These are phyloP conservation scores for Auriculariales sp. DNA, from an alignment of 768 basidiomycete species.

Conservation along the genomic window DNA sequence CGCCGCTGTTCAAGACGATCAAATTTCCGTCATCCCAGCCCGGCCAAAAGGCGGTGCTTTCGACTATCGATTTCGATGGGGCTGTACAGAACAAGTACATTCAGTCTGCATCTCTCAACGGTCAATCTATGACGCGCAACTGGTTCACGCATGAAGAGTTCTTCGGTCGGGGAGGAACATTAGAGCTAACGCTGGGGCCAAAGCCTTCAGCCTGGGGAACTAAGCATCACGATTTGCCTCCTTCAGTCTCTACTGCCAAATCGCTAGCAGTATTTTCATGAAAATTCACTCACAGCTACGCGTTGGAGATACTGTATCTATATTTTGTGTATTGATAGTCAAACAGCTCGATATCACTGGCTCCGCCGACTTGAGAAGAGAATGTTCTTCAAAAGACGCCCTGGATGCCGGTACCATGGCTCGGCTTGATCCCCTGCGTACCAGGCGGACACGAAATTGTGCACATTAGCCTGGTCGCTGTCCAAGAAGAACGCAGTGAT, in stretches of 20 bases:
- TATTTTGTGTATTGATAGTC: no score
- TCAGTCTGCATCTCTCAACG: conserved; percentile 10
- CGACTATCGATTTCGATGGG: conserved; percentile 7
- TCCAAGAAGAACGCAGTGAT: no score
- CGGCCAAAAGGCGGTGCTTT: conserved; percentile 5
- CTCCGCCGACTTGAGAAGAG: no score
- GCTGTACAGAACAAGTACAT: conserved; percentile 10
- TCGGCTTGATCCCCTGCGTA: no score
- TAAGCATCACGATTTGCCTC: conserved; percentile 6
- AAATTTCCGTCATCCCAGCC: conserved; percentile 6
- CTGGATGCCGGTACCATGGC: no score
- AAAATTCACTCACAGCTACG: no score
- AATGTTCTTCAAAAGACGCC: no score
- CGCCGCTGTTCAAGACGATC: conserved; percentile 9
- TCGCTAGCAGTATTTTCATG: neutral
- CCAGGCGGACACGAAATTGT: no score
- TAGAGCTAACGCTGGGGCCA: conserved; percentile 9
- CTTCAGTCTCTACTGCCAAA: neutral
- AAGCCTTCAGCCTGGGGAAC: conserved; percentile 7
- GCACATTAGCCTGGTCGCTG: no score
- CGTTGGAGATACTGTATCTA: no score
- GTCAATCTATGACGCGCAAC: conserved; percentile 7
- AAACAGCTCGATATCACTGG: no score
- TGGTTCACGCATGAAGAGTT: conserved; percentile 8
- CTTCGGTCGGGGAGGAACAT: conserved; percentile 7